Conservation (phyloP, 371 early-diverging fungal species). For the Dentiscutata heterogama region DNA sequence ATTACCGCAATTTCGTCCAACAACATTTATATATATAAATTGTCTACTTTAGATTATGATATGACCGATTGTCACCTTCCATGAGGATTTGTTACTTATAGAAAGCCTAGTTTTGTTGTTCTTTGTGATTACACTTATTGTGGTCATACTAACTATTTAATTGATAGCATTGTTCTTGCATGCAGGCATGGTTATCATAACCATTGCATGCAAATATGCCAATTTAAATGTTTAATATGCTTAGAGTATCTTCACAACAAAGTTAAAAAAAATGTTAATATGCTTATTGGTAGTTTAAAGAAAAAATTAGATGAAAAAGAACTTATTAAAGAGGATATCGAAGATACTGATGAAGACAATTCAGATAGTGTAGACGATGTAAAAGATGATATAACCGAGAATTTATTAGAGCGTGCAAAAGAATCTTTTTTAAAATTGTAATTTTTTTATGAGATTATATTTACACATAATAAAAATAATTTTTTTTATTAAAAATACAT, state of each 20-base stretch:
- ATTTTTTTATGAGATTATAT: too few species aligned
- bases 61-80: slow-evolving; percentile 4
- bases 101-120: background rate
- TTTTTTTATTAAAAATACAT: too few species aligned
- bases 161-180: background rate
- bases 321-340: background rate
- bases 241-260: background rate
- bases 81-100: background rate
- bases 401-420: too few species aligned
- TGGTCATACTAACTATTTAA: background rate
- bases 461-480: too few species aligned
- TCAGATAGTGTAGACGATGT: too few species aligned
- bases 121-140: background rate
- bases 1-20: background rate
- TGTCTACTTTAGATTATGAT: slow-evolving; percentile 3
- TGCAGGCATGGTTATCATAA: background rate
- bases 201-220: background rate
- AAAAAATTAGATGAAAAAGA: background rate
- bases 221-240: background rate
- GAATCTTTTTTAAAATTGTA: too few species aligned
- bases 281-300: background rate
- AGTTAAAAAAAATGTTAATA: background rate
- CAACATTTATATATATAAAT: background rate
- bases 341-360: background rate
- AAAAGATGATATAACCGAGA: too few species aligned